phyloP scores from a whole-genome alignment of 2,329 filamentous ascomycete species.

The Byssothecium circinans region DNA sequence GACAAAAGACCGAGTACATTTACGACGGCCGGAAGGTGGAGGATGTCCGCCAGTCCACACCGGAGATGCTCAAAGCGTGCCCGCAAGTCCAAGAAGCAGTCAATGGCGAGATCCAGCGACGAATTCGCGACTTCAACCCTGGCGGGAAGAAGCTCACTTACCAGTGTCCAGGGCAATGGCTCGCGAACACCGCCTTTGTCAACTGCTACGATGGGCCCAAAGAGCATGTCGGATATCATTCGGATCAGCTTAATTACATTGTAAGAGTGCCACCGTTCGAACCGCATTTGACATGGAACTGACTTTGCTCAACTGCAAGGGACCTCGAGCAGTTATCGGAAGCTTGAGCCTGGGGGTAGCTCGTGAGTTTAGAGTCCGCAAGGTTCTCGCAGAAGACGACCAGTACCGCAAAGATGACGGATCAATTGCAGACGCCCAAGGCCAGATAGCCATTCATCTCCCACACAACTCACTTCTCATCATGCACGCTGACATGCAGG shows the following conservation, averaged over 20 bases:
- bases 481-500: conserved; percentile 98
- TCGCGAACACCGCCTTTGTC: conserved; percentile 87
- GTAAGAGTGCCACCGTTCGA: too few species aligned
- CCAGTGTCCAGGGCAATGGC: conserved; percentile 74
- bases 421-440: conserved; percentile 63
- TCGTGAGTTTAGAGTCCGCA: conserved; percentile 87
- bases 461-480: conserved; percentile 91
- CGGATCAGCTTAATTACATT: conserved; percentile 89
- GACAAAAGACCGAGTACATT: conserved; percentile 76
- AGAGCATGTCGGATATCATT: conserved; percentile 88
- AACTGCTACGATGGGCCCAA: conserved; percentile 87
- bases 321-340: conserved; percentile 84
- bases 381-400: conserved; percentile 60
- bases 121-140: conserved; percentile 70
- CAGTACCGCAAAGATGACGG: conserved; percentile 42
- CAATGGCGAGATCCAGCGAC: conserved; percentile 72
- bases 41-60: conserved; percentile 75
- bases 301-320: conserved; percentile 36
- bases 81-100: conserved; percentile 72
- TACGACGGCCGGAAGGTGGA: conserved; percentile 80
- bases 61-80: conserved; percentile 71
- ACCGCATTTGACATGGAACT: too few species aligned
- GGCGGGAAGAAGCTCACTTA: conserved; percentile 72
- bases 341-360: conserved; percentile 88
- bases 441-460: conserved; percentile 89